Evolutionary conservation across 306 rosid species (phyloP).

Genomic region (Amphicarpaea edgeworthii): DNA sequence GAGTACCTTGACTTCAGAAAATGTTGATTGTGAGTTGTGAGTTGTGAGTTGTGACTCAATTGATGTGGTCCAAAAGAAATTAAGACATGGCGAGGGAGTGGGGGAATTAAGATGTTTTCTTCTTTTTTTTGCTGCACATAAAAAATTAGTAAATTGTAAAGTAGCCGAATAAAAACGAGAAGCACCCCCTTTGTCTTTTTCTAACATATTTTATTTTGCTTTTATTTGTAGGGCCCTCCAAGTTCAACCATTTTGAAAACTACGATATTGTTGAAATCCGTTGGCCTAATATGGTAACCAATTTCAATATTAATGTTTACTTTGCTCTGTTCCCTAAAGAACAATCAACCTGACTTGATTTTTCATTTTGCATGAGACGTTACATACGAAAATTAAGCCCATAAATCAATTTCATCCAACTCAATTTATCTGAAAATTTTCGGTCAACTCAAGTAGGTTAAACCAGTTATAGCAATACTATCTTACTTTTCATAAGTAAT

Average conservation of each 20-base stretch:
- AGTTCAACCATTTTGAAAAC: neutral
- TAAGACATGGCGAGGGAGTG: neutral
- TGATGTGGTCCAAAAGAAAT: conserved; percentile 25
- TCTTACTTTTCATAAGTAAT: no score
- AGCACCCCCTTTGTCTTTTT: conserved; percentile 8
- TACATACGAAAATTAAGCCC: no score
- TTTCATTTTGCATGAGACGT: no score
- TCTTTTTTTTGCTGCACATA: no score
- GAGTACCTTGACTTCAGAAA: neutral
- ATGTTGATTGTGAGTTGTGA: neutral
- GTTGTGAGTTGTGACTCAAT: neutral
- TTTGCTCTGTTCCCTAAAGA: conserved; percentile 18
- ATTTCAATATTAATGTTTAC: neutral
- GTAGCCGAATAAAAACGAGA: neutral
- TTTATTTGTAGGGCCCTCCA: conserved; percentile 1
- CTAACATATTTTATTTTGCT: neutral
- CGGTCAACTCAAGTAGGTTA: no score
- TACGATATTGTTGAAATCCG: neutral
- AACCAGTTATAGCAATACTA: no score
- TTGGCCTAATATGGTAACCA: conserved; percentile 3
- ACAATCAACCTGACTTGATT: neutral
- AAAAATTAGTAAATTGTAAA: neutral
- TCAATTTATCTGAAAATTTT: no score
- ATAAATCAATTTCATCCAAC: no score
- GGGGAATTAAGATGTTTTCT: neutral